phyloP scores from a whole-genome alignment of 768 basidiomycete genomes.

The Baorangia bicolor region DNA sequence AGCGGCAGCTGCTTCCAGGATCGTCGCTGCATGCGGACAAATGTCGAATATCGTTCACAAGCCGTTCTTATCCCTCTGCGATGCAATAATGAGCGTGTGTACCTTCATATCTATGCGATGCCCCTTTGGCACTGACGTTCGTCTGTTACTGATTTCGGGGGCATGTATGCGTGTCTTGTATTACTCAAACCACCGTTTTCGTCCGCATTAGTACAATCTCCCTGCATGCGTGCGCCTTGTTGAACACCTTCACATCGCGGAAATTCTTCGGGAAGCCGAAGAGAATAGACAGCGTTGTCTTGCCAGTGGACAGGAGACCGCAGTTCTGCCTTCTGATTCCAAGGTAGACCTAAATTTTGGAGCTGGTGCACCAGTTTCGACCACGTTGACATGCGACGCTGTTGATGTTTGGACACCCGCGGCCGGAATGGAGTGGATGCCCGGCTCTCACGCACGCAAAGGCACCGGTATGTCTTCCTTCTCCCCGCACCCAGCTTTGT shows the following conservation, averaged over 20 bases:
- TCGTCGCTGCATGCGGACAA: constrained; percentile 71
- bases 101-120: neutral
- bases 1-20: constrained; percentile 56
- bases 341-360: neutral
- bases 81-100: constrained; percentile 68
- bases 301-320: constrained; percentile 33
- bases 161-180: constrained; percentile 14
- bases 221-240: constrained; percentile 73
- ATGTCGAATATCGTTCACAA: constrained; percentile 61
- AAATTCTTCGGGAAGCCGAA: constrained; percentile 68
- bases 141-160: neutral
- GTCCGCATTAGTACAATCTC: constrained; percentile 56
- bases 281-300: constrained; percentile 40
- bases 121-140: neutral
- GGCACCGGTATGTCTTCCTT: constrained; percentile 5
- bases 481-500: neutral
- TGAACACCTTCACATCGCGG: constrained; percentile 68
- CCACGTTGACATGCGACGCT: neutral
- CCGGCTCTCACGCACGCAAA: neutral
- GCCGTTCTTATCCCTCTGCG: constrained; percentile 71
- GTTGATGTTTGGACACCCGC: neutral
- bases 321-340: neutral
- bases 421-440: neutral
- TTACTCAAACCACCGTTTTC: neutral
- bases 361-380: too few species aligned